Evolutionary conservation across 75 land plant genomes (phyloP).

Genomic region (Azolla pinnata): DNA sequence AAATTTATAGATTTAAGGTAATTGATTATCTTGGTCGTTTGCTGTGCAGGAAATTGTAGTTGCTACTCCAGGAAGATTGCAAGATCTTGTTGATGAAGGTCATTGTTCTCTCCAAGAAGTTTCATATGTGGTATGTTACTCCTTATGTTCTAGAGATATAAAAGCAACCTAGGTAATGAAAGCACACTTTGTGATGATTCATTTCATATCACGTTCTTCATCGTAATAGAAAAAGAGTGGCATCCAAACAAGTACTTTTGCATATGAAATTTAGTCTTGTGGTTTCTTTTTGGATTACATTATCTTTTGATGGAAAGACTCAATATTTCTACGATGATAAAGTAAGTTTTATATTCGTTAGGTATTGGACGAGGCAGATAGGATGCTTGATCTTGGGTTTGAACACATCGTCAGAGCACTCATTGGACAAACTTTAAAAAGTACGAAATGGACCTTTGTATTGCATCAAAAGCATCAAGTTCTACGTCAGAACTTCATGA

Average conservation of each 20-base stretch:
- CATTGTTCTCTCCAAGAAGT: conserved; percentile 61
- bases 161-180: background rate
- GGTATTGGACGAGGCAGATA: conserved; percentile 97
- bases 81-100: conserved; percentile 78
- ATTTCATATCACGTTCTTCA: background rate
- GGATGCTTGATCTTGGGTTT: conserved; percentile 97
- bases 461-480: too few relatives aligned
- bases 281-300: too few relatives aligned
- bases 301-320: too few relatives aligned
- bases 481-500: too few relatives aligned
- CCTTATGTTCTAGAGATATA: background rate
- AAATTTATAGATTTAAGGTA: background rate
- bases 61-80: conserved; percentile 87
- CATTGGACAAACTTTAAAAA: conserved; percentile 49
- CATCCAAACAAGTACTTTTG: too few relatives aligned
- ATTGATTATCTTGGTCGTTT: background rate
- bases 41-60: conserved; percentile 62
- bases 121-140: conserved; percentile 57
- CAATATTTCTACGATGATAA: too few relatives aligned
- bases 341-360: too few relatives aligned
- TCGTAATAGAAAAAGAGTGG: too few relatives aligned
- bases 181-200: background rate
- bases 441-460: conserved; percentile 20
- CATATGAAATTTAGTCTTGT: too few relatives aligned
- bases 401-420: conserved; percentile 88